Evolutionary conservation across 768 basidiomycete species (phyloP).

Genomic region (Lactarius indigo): DNA sequence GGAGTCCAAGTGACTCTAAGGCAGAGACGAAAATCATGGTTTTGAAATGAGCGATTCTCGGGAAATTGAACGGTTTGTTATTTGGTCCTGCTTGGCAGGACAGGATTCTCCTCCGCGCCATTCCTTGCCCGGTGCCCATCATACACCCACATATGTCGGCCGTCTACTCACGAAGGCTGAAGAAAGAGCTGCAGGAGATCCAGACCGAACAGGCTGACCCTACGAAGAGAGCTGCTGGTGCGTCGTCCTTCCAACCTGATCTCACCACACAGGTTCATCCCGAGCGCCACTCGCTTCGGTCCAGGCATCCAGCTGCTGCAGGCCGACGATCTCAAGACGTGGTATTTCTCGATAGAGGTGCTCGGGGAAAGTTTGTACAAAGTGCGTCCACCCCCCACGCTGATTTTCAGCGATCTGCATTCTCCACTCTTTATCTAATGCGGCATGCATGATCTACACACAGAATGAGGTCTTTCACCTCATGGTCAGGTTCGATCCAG

Average conservation of each 20-base stretch:
- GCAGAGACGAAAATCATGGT: conserved; percentile 23
- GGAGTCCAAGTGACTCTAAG: conserved; percentile 32
- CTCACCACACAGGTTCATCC: neutral
- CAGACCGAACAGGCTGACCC: conserved; percentile 25
- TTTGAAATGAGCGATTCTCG: conserved; percentile 4
- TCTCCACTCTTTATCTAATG: neutral
- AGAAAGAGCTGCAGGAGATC: conserved; percentile 28
- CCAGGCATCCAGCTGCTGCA: conserved; percentile 69
- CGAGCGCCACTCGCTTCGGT: neutral
- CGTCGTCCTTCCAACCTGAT: neutral
- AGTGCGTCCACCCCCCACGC: conserved; percentile 36
- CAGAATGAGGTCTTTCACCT: conserved; percentile 76
- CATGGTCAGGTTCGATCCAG: conserved; percentile 76
- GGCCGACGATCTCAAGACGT: conserved; percentile 75
- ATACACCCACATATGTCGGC: conserved; percentile 15
- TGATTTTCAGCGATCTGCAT: neutral
- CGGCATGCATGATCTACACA: neutral
- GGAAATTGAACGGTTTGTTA: neutral
- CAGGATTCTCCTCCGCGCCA: neutral
- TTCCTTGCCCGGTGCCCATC: conserved; percentile 13
- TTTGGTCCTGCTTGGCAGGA: conserved; percentile 23
- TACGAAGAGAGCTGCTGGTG: conserved; percentile 21
- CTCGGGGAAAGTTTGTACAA: conserved; percentile 80
- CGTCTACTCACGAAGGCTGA: conserved; percentile 25
- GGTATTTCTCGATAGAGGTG: conserved; percentile 78